Base-by-base conservation (phyloP, 495 filamentous ascomycete genomes). In the Penicillium macrosclerotiorum region DNA sequence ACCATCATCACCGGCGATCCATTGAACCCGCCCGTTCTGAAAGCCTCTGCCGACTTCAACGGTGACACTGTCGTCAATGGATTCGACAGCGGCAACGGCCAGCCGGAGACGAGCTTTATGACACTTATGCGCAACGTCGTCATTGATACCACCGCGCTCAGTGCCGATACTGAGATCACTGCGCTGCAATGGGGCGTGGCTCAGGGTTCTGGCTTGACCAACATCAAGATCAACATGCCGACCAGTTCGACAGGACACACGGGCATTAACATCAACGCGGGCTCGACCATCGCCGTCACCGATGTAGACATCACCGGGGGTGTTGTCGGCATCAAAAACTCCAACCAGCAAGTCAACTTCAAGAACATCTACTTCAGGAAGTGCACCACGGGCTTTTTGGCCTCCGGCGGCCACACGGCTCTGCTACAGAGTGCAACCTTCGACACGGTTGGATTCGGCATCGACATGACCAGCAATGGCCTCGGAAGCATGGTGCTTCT, bases 151-250 rank as follows among this genome's bases (percentile, higher is more conserved):
- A 70, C 63, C 0, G 54, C 51, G 7, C 33, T 71, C 13, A 49
- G 41, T 25, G 37, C 51, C 6, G 51, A 52, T 33, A 60, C 50
- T 11, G 46, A 49, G 3, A 60, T 76, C 27, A 64, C 65, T 39
- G 60, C 67, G 1, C 38, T 75, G 30, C 64, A 69, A 9, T 90
- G 86, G 86, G 82, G 84, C 2, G 82, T 83, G 22, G 80, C 83
- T 12, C 64, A 88, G 53, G 83, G 81, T 1, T 80, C 82, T 18
- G 81, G 80, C 47, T 64, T 88, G 45, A 86, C 85, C 47, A 89
- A 90, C 59, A 65, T 88, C 19, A 72, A 78, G 34, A 87, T 90
- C 63, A 73, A 80, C 45, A 87, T 90, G 84, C 64, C 66, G 1
- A 73, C 65, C 8, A 64, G 60, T 20, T 68, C 73, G 0, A 72